Base-by-base conservation (phyloP, 192 early-diverging fungal species). In the Gamsiella multidivaricata region DNA sequence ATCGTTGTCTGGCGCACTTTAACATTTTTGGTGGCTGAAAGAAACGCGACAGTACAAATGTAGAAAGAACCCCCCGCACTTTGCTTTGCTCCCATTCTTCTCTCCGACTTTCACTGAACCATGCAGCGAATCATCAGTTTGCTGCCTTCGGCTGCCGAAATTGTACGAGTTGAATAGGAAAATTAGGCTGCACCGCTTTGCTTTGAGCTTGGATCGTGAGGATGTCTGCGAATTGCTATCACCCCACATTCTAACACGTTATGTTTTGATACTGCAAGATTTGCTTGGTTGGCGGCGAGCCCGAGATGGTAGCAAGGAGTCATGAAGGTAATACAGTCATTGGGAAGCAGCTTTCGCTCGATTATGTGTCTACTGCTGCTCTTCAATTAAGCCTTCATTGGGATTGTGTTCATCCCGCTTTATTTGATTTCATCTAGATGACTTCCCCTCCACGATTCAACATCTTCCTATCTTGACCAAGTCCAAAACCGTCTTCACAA, bases 61-160 rank as follows among this genome's bases (percentile, higher is more conserved):
- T n/a, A n/a, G n/a, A n/a, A n/a, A n/a, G n/a, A n/a, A n/a, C n/a
- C n/a, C n/a, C n/a, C n/a, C n/a, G n/a, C n/a, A n/a, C n/a, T n/a
- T n/a, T n/a, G n/a, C n/a, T n/a, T 28, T 23, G n/a, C 36, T 18
- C 5, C 23, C 33, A 57, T 57, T 10, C 39, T 14, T 41, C 39
- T 10, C 39, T 2, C 17, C 52, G 7, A 20, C 20, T 37, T 14
- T 60, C 11, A 14, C 41, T 39, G 20, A 29, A 26, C 37, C 61
- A 73, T 65, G 61, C 25, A 53, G 32, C 72, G 84, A 43, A 82
- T 86, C 47, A 56, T 86, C 18, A 85, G 83, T 43, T 63, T 86
- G 3, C 61, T 86, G 36, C 85, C 85, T 18, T 86, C 85, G 10
- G 85, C 85, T n/a, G 84, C 85, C 18, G 85, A 86, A 71, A 81